A percentile compares a stretch with the other conserved stretches of the same genome.
Conservation (phyloP, 2,329 filamentous ascomycete genomes). For the Eutypa lata region DNA sequence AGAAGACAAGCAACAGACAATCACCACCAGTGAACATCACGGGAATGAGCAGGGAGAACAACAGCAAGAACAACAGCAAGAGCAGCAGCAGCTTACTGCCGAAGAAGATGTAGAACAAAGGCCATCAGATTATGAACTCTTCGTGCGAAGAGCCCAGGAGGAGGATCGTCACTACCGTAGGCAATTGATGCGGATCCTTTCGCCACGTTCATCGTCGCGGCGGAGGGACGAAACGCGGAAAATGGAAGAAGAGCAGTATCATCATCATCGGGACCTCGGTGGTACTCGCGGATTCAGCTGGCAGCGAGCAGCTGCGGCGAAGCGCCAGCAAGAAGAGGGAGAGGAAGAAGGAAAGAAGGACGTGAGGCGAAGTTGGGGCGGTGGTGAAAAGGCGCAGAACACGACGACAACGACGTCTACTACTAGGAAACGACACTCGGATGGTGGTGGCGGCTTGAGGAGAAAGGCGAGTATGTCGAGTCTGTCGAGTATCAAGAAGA, state of each 20-base stretch:
- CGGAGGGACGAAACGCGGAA: neutral
- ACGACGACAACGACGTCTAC: neutral
- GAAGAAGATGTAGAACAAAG: neutral
- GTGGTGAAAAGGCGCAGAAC: neutral
- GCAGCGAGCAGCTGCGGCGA: neutral
- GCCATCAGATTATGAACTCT: neutral
- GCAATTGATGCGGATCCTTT: neutral
- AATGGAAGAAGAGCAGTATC: neutral
- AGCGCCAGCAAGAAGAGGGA: neutral
- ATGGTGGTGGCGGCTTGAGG: neutral
- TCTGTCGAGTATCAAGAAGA: neutral
- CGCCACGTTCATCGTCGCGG: neutral
- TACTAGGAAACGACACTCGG: neutral
- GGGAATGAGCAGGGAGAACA: neutral
- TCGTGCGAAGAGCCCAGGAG: neutral
- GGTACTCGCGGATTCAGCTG: neutral
- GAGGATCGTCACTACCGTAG: neutral
- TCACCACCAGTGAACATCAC: no score
- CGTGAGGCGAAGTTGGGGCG: neutral
- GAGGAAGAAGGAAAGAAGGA: neutral
- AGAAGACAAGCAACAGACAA: neutral
- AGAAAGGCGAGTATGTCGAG: neutral
- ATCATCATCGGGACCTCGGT: neutral
- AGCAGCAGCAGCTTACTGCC: neutral
- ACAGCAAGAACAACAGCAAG: neutral